Base-by-base conservation (phyloP, 176 grass and related monocot species). In the Phragmites australis region DNA sequence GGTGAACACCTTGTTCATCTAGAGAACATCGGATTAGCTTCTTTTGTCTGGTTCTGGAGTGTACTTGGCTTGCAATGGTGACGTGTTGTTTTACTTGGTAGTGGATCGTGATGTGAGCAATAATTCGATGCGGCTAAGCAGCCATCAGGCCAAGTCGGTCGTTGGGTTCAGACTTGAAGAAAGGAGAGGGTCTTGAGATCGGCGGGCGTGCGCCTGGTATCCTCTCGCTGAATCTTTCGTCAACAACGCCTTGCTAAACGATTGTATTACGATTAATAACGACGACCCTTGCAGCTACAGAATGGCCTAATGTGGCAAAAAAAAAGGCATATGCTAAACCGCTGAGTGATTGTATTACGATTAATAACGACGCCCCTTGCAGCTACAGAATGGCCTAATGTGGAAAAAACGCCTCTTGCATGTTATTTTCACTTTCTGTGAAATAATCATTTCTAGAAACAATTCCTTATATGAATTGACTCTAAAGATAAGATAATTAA, bases 81-180 rank as follows among this genome's bases (percentile, higher is more conserved):
- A 63, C 26, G 11, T 73, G 68, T 19, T 29, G 5, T 18, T 13
- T 66, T 2, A 21, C 11, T 19, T 34, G 66, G 11, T 25, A 18
- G 22, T 31, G 52, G 54, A 49, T 71, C 7, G 22, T 89, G 87
- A 85, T 19, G 87, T 8, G 46, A 79, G 68, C 81, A 50, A 55
- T 39, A 50, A 55, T 39, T 65, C 65, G 79, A 55, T 7, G 37
- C 37, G 15, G 14, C 56, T 88, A 72, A 72, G 74, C 80, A 65
- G 13, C 9, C 71, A 53, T 48, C 34, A 40, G 54, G 42, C 48
- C 56, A 56, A 45, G 68, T 0, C 32, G 58, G 37, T 62, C 19
- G 18, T 9, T 46, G 46, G 15, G 34, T 70, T 48, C 49, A 72
- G 46, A 66, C 57, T 5, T 22, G 1, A 17, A 12, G 46, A 58